These are phyloP conservation scores for Mycena rosella DNA, from an alignment of 768 basidiomycete species.

Conservation along the genomic window DNA sequence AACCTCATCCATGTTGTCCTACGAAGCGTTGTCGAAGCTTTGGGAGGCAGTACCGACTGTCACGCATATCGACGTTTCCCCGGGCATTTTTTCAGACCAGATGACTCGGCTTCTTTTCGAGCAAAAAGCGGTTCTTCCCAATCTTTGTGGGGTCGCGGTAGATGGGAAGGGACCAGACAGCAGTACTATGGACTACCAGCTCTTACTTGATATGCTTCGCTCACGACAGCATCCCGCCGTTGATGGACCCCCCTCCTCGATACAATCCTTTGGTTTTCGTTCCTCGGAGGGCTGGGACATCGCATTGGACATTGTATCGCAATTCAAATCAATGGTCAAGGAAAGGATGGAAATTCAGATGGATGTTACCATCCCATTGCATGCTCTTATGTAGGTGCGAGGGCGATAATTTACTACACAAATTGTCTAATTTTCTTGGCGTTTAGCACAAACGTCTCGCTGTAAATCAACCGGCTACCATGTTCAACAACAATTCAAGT, in stretches of 20 bases:
- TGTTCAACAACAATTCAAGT: no score
- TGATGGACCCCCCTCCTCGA: no score
- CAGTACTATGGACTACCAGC: neutral
- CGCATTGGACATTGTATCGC: neutral
- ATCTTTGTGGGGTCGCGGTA: neutral
- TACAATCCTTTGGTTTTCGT: no score
- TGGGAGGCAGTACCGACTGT: slow-evolving; percentile 5
- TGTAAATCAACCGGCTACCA: no score
- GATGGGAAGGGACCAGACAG: neutral
- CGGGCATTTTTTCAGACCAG: slow-evolving; percentile 1
- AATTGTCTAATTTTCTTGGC: no score
- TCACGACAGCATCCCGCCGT: neutral
- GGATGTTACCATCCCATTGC: slow-evolving; percentile 1
- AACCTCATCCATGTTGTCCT: neutral
- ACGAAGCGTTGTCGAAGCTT: neutral
- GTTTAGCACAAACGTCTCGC: no score
- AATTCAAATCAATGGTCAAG: neutral
- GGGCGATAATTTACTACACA: no score
- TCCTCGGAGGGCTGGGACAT: neutral
- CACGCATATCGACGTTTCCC: neutral
- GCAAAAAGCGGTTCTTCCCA: neutral
- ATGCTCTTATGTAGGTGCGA: neutral
- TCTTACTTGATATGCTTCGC: neutral
- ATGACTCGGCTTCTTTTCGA: slow-evolving; percentile 2
- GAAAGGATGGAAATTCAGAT: slow-evolving; percentile 2